These are phyloP conservation scores for Fusarium kyushuense DNA, from an alignment of 2,329 filamentous ascomycete genomes.

Conservation along the genomic window DNA sequence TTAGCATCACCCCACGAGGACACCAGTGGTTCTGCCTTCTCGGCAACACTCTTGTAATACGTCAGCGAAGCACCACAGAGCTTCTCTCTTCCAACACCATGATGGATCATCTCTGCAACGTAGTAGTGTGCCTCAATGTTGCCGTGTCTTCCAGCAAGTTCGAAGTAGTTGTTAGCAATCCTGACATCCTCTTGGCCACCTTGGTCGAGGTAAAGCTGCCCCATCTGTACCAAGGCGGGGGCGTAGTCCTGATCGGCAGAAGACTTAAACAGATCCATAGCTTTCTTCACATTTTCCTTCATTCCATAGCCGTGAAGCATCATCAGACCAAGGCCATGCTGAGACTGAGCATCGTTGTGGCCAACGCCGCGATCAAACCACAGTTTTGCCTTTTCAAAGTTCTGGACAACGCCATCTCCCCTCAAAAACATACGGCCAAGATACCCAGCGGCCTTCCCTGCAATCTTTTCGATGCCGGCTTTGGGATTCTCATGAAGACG, in stretches of 20 bases:
- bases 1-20: constrained; percentile 88
- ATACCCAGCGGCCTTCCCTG: constrained; percentile 86
- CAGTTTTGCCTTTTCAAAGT: constrained; percentile 77
- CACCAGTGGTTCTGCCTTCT: constrained; percentile 77
- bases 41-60: constrained; percentile 85
- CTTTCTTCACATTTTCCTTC: constrained; percentile 74
- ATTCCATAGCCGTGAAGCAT: constrained; percentile 83
- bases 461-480: constrained; percentile 79
- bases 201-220: constrained; percentile 87
- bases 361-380: constrained; percentile 87
- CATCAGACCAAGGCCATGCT: constrained; percentile 87
- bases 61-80: constrained; percentile 80
- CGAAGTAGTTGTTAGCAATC: constrained; percentile 86
- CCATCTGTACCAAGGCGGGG: constrained; percentile 84
- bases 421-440: constrained; percentile 90
- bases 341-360: constrained; percentile 83
- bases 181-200: constrained; percentile 76
- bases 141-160: constrained; percentile 83
- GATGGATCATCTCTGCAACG: constrained; percentile 85
- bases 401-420: constrained; percentile 85
- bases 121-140: constrained; percentile 94
- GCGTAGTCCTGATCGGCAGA: constrained; percentile 86
- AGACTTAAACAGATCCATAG: constrained; percentile 80
- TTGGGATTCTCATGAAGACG: constrained; percentile 77
- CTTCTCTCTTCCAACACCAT: constrained; percentile 82